Evolutionary conservation across 345 rosid genomes (phyloP), one percentile per base, ranked within the genome.

Genomic region (Tarenaya hassleriana): DNA sequence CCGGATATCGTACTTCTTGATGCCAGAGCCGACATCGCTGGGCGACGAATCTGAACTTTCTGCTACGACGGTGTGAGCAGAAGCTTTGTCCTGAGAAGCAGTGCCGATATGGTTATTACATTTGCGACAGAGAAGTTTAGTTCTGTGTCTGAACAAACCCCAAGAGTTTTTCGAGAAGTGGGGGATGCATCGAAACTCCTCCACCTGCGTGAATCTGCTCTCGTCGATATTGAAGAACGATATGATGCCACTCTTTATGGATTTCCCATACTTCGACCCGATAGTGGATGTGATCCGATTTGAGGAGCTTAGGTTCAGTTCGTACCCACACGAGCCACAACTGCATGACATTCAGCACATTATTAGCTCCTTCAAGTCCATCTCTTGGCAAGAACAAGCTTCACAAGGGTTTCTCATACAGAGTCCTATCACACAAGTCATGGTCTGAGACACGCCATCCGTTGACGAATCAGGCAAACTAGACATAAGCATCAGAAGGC

Each of bases 261-360:
- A 92, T 69, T 92, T 92, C 31, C 95, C 88, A 37, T 92, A 92
- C 58, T 88, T 88, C 0, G 86, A 81, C 63, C 95, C 96, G 7
- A 92, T 84, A 0, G 76, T 64, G 5, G 98, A 68, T 4, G 85
- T 88, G 77, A 76, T 92, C 24, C 98, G 78, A 60, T 82, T 92
- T 12, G 81, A 76, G n/a, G 98, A 88, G 71, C 84, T 81, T 37
- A 92, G 67, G 73, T 83, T 88, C 52, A 88, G 71, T 67, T 88
- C 98, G 41, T 82, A 92, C 32, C 96, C 96, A 58, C 98, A 92
- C 37, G 77, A 66, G 45, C 98, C 98, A 45, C 98, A 92, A 61
- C 98, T 92, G 84, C 78, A 78, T 31, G n/a, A 69, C 37, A 35
- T 21, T 55, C 13, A 13, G 35, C 54, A 41, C 11, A 11, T n/a